phyloP scores from a whole-genome alignment of 345 rosid genomes.

The Gossypium mustelinum region DNA sequence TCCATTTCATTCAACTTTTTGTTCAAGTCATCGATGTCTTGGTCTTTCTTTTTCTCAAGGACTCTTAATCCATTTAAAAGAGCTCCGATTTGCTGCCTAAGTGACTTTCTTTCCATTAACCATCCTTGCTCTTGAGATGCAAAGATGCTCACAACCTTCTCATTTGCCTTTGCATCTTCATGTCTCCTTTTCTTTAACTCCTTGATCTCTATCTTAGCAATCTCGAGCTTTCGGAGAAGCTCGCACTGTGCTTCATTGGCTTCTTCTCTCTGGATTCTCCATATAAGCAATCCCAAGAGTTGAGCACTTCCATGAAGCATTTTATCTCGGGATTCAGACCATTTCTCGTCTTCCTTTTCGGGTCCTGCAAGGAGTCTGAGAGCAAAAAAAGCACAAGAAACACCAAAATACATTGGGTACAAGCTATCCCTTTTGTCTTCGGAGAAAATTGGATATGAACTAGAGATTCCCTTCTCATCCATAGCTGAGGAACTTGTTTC shows the following conservation, averaged over 20 bases:
- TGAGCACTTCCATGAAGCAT: conserved; percentile 65
- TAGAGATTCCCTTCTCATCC: conserved; percentile 33
- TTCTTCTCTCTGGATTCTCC: conserved; percentile 56
- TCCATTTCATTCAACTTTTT: conserved; percentile 58
- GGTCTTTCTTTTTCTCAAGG: conserved; percentile 45
- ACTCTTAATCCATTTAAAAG: conserved; percentile 51
- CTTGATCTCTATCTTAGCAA: conserved; percentile 50
- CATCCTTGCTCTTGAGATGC: conserved; percentile 87
- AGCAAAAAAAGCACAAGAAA: conserved; percentile 63
- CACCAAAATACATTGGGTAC: conserved; percentile 59
- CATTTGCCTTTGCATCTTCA: conserved; percentile 89
- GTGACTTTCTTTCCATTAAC: conserved; percentile 63
- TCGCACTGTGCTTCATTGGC: conserved; percentile 24
- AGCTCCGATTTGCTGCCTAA: conserved; percentile 53
- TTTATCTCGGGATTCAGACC: conserved; percentile 45
- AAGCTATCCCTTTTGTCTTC: conserved; percentile 36
- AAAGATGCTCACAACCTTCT: conserved; percentile 80
- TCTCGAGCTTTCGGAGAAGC: conserved; percentile 48
- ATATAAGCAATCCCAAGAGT: conserved; percentile 62
- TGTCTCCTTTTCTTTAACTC: conserved; percentile 59
- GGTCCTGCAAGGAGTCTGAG: conserved; percentile 37
- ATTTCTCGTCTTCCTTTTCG: conserved; percentile 43
- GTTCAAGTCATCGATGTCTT: conserved; percentile 41
- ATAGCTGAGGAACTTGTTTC: conserved; percentile 19
- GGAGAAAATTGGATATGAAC: conserved; percentile 27